These are phyloP conservation scores for Purpureocillium lavendulum DNA, from an alignment of 2,329 filamentous ascomycete species.

Conservation along the genomic window DNA sequence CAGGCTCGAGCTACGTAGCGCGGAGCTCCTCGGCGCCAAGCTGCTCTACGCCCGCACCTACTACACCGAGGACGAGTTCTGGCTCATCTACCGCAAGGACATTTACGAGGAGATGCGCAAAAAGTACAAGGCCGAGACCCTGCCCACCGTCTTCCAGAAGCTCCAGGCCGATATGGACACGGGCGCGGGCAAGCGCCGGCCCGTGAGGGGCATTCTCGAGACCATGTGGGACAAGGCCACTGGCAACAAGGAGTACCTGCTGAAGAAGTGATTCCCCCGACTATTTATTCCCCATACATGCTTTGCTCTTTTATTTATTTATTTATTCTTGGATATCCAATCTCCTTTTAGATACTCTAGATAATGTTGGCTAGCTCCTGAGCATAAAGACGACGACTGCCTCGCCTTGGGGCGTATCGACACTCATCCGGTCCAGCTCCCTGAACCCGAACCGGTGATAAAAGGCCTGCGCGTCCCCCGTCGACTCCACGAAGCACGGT, in stretches of 20 bases:
- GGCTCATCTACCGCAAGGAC: constrained; percentile 38
- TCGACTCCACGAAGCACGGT: constrained; percentile 42
- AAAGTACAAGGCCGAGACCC: constrained; percentile 37
- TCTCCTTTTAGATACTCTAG: too few relatives aligned
- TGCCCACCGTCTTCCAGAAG: constrained; percentile 45
- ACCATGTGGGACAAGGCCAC: constrained; percentile 20
- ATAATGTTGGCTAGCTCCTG: too few relatives aligned
- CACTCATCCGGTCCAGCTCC: constrained; percentile 23
- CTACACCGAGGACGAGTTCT: constrained; percentile 45
- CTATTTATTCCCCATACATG: too few relatives aligned
- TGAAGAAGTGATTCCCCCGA: constrained; percentile 12
- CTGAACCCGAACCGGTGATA: constrained; percentile 42
- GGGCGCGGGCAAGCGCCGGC: constrained; percentile 14
- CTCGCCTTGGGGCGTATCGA: constrained; percentile 21
- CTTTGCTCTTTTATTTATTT: too few relatives aligned
- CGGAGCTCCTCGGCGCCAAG: constrained; percentile 43
- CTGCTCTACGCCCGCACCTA: constrained; percentile 49
- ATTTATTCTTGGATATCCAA: too few relatives aligned
- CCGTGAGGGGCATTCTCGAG: constrained; percentile 16
- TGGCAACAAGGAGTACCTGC: constrained; percentile 19
- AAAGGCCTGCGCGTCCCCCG: constrained; percentile 33
- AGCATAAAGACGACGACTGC: constrained; percentile 28
- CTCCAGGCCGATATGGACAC: constrained; percentile 29
- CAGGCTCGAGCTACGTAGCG: constrained; percentile 37
- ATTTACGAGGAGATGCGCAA: constrained; percentile 38